Percentiles rank a stretch among this genome's conserved stretches.
Conservation (phyloP, 306 rosid genomes). For the Cotoneaster glaucophyllus region DNA sequence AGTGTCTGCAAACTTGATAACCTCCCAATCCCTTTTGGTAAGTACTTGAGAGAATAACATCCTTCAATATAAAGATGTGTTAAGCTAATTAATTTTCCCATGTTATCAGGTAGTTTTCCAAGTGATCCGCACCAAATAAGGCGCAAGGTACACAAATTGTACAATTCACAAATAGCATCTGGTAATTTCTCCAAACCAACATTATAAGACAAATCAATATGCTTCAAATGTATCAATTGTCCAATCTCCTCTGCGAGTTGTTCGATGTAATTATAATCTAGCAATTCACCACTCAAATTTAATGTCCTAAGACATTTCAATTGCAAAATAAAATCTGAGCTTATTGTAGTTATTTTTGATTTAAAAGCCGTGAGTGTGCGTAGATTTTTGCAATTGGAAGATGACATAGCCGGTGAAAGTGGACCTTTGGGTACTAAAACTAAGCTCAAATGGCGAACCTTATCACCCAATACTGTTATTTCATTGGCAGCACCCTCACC, state of each 20-base stretch:
- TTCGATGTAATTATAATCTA: accelerated
- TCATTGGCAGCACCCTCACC: background rate
- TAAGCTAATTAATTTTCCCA: no score
- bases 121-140: accelerated
- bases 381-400: background rate
- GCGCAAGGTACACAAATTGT: background rate
- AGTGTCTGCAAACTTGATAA: background rate
- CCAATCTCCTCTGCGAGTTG: background rate
- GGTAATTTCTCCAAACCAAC: no score
- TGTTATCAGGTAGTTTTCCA: background rate
- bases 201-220: background rate
- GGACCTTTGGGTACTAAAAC: background rate
- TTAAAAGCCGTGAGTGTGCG: background rate
- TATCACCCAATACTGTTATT: background rate
- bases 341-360: background rate
- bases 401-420: no score
- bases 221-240: background rate
- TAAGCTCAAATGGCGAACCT: background rate
- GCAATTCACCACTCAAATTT: accelerated
- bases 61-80: background rate
- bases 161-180: no score
- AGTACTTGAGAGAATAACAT: background rate
- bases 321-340: background rate
- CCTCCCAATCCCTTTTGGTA: background rate
- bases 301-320: background rate